Percentiles rank a stretch among this genome's conserved stretches.
Conservation (phyloP, 2,329 filamentous ascomycete species). For the Microcyclospora tardicrescens region DNA sequence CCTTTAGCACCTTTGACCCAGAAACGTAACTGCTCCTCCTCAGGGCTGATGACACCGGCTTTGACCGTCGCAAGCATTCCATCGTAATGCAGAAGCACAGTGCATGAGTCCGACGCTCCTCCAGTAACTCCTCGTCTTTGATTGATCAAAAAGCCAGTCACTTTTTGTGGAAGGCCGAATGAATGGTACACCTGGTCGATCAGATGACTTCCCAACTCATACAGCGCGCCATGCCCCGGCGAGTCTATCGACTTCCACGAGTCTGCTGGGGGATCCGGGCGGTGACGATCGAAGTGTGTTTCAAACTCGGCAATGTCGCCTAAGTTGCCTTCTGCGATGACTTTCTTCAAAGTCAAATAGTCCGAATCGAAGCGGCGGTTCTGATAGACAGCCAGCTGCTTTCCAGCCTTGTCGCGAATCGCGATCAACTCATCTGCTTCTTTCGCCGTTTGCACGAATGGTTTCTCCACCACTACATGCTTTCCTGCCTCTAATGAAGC, state of each 20-base stretch:
- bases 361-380: conserved; percentile 66
- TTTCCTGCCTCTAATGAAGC: conserved; percentile 56
- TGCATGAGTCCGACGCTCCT: conserved; percentile 37
- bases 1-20: conserved; percentile 66
- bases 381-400: conserved; percentile 35
- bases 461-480: conserved; percentile 72
- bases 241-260: conserved; percentile 57
- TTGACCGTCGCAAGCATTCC: conserved; percentile 57
- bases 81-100: conserved; percentile 54
- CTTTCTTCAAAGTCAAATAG: conserved; percentile 55
- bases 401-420: conserved; percentile 26
- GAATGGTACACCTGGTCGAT: conserved; percentile 61
- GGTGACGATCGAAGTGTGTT: conserved; percentile 68
- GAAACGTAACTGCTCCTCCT: conserved; percentile 57
- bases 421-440: conserved; percentile 51
- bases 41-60: conserved; percentile 54
- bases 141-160: conserved; percentile 56
- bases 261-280: conserved; percentile 37
- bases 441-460: conserved; percentile 58
- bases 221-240: conserved; percentile 55
- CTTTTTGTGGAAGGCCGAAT: conserved; percentile 53
- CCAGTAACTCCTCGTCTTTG: conserved; percentile 49
- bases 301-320: conserved; percentile 67
- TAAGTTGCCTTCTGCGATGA: conserved; percentile 46
- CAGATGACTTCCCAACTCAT: conserved; percentile 64